Evolutionary conservation across 331 rosid genomes (phyloP).

Genomic region (Cydonia oblonga): DNA sequence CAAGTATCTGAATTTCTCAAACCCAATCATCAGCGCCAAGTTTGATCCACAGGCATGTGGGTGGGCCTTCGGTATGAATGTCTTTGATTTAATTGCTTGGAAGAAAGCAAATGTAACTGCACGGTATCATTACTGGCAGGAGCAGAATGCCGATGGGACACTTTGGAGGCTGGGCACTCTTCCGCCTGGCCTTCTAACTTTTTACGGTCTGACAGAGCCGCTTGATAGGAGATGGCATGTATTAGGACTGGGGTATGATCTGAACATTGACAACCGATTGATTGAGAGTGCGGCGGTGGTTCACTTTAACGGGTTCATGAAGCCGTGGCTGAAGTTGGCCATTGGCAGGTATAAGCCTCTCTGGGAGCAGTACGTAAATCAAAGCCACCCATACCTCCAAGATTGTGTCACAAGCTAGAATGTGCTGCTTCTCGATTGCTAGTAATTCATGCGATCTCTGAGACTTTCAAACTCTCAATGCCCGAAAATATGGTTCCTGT

Average conservation of each 20-base stretch:
- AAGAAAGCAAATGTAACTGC: conserved; percentile 76
- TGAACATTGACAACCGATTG: conserved; percentile 69
- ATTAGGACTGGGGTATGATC: conserved; percentile 85
- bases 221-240: conserved; percentile 99
- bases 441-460: conserved; percentile 28
- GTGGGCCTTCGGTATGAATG: conserved; percentile 98
- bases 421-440: conserved; percentile 43
- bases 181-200: conserved; percentile 81
- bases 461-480: conserved; percentile 20
- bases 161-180: conserved; percentile 94
- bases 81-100: conserved; percentile 89
- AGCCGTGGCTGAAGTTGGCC: conserved; percentile 94
- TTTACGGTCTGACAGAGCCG: conserved; percentile 92
- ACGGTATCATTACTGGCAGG: conserved; percentile 87
- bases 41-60: conserved; percentile 97
- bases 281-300: conserved; percentile 91
- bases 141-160: conserved; percentile 67
- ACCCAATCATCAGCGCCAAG: conserved; percentile 72
- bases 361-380: conserved; percentile 82
- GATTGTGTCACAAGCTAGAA: conserved; percentile 64
- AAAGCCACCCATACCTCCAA: conserved; percentile 66
- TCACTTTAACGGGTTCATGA: conserved; percentile 93
- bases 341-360: conserved; percentile 75
- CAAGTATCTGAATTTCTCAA: conserved; percentile 92
- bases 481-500: conserved; percentile 22